Conservation (phyloP, 179 eudicot genomes). For the Amaranthus tricolor region DNA sequence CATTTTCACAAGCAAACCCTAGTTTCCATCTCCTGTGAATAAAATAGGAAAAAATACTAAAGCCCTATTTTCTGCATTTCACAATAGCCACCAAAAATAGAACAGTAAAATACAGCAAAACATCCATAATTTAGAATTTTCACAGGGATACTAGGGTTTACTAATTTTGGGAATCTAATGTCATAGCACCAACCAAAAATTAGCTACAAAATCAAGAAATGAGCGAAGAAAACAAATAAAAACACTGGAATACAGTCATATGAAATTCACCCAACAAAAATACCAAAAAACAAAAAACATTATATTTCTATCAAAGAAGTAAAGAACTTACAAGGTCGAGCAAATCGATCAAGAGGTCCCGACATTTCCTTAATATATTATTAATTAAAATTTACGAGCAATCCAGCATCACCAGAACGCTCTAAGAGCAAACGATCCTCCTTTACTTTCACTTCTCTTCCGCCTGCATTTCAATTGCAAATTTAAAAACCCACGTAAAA, state of each 20-base stretch:
- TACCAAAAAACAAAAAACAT: background rate
- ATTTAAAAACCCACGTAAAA: conserved; percentile 17
- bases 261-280: background rate
- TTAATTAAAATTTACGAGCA: background rate
- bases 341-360: conserved; percentile 92
- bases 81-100: background rate
- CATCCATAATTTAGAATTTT: no score
- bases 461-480: conserved; percentile 19
- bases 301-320: background rate
- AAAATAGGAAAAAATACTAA: background rate
- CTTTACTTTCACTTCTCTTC: conserved; percentile 7
- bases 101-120: background rate
- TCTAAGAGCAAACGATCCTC: conserved; percentile 6
- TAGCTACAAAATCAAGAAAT: background rate
- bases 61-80: background rate
- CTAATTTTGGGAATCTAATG: background rate
- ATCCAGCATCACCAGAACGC: conserved; percentile 18
- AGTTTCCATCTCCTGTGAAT: background rate
- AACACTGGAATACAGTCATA: conserved; percentile 7
- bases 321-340: conserved; percentile 78
- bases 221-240: background rate
- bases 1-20: conserved; percentile 10
- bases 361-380: conserved; percentile 46
- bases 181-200: background rate
- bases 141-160: background rate